These are phyloP conservation scores for Ganoderma lingzhi DNA, from an alignment of 1,284 basidiomycete species.

Conservation along the genomic window DNA sequence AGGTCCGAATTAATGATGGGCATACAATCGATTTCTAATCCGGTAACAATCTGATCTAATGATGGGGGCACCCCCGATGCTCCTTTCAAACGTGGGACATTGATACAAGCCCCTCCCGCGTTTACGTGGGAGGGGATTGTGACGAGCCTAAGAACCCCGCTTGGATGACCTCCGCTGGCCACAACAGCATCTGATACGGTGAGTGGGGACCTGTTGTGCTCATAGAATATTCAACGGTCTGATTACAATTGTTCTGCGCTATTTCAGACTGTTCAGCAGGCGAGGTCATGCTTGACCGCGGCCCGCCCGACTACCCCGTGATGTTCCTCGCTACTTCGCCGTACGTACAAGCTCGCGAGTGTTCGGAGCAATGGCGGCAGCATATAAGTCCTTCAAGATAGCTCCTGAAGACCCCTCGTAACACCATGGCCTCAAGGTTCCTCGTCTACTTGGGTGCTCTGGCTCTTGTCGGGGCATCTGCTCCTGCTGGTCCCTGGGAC, in stretches of 20 bases:
- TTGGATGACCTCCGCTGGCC: background rate
- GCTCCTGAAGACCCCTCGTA: background rate
- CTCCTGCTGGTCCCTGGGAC: slow-evolving; percentile 56
- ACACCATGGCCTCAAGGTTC: slow-evolving; percentile 19
- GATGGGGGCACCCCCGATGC: too few relatives aligned
- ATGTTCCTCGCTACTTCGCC: slow-evolving; percentile 11
- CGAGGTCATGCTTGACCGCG: slow-evolving; percentile 16
- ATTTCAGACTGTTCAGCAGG: slow-evolving; percentile 25
- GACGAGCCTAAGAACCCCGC: background rate
- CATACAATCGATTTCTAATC: too few relatives aligned
- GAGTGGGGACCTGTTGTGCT: background rate
- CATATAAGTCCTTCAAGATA: slow-evolving; percentile 9
- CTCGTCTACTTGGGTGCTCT: slow-evolving; percentile 14
- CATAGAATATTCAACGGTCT: slow-evolving; percentile 4
- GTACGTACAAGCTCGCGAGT: background rate
- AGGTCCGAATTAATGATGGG: too few relatives aligned
- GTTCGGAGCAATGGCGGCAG: background rate
- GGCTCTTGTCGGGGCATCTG: slow-evolving; percentile 31
- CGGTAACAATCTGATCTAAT: too few relatives aligned
- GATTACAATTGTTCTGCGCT: background rate
- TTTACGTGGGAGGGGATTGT: too few relatives aligned
- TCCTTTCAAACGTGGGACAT: too few relatives aligned
- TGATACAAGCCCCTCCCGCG: too few relatives aligned
- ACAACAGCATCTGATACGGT: background rate
- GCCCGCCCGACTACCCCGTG: slow-evolving; percentile 30